Base-by-base conservation (phyloP, 768 basidiomycete genomes). In the Kwoniella sp. region DNA sequence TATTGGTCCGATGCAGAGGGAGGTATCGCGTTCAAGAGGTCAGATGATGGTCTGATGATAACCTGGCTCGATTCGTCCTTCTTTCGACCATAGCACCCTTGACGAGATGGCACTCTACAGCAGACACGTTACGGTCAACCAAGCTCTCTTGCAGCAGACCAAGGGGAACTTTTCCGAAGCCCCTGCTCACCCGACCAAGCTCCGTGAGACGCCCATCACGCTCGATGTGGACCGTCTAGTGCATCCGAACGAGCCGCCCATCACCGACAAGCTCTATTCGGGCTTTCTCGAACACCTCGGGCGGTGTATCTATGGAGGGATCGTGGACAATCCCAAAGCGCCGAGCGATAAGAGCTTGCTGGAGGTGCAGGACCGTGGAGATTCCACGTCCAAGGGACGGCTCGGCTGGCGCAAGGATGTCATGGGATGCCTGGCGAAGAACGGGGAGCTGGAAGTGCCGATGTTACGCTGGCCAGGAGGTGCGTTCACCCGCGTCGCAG, bases 221-320 rank as follows among this genome's bases (percentile, higher is more conserved):
- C 76, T 81, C 56, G 77, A 80, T 63, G 76, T 78, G 0, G 71
- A 73, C 0, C 73, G 77, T 23, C 57, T 76, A 46, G 75, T 79
- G 46, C 77, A 78, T 56, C 73, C 75, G 11, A 77, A 78, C 22
- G 79, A 79, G 43, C 77, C 78, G 19, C 76, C 78, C 17, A 79
- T 83, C 41, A 46, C 53, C 3, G 57, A 57, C 38, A 60, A 64
- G 47, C 59, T 73, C 60, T 83, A 81, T 65, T 80, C 80, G 23
- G 82, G 82, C 2, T 84, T 83, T 70, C 79, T 82, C 8, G 83
- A 83, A 63, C 81, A 83, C 57, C 78, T 83, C 70, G 83, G 70
- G 15, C 33, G 71, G 36, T 67, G 65, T 38, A 69, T 69, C 41
- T 71, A 72, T 36, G 70, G 73, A 4, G 73, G 71, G 17, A 65